Evolutionary conservation across 1,284 basidiomycete genomes (phyloP), one percentile per base, ranked within the genome.

Genomic region (Ganoderma multipileum): DNA sequence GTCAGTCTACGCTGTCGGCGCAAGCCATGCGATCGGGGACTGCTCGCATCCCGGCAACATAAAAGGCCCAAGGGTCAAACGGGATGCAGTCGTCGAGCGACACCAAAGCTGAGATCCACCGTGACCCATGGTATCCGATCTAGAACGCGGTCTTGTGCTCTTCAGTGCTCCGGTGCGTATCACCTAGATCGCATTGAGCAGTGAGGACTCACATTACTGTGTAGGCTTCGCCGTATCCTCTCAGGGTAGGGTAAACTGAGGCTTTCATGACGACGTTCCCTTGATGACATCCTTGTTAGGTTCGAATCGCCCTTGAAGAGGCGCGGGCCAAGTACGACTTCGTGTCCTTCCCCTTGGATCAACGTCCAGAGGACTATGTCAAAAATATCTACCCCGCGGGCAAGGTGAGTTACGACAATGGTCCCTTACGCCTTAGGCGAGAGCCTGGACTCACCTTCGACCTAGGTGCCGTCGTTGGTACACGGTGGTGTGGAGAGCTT

Each of bases 401-500:
- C 67, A 81, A 81, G 76, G 81, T 81, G 33, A 62, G 66, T 50
- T 12, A 38, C 30, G 5, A 39, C 30, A 60, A 11, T 3, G 8
- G 30, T 16, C 23, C 14, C 42, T 30, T 16, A 26, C n/a, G 20
- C 8, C 47, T 50, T 50, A 23, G 23, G 12, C n/a, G 7, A n/a
- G 33, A 18, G 26, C 39, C 18, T 11, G 11, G 4, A 59, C 33
- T 61, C 44, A 61, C 54, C 39, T 50, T 20, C 39, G 23, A 47
- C 12, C 6, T 39, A 70, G 69, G 82, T 89, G 18, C 89, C 87
- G 5, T 84, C 84, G 0, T 75, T 89, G 47, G 79, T 86, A 0
- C 89, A 87, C 63, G 88, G 89, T 47, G 87, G 87, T 0, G 84
- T 88, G 1, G 76, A 81, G 30, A 75, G 80, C 30, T 81, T 82